A percentile compares a stretch with the other conserved stretches of the same genome.
phyloP scores from a whole-genome alignment of 2,329 filamentous ascomycete genomes.

The Huntiella bhutanensis region DNA sequence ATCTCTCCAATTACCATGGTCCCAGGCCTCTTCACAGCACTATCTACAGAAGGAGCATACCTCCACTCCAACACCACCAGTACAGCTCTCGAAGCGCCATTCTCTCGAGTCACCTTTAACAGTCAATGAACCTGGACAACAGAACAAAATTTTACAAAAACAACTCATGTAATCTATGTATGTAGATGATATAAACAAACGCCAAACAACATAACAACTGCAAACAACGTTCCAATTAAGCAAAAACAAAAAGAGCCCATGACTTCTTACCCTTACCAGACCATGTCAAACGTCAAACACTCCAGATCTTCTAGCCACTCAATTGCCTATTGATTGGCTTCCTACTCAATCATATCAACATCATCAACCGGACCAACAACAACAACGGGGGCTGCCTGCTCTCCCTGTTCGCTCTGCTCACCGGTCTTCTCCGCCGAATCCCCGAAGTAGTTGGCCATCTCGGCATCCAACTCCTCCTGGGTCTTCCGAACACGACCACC shows the following conservation, averaged over 20 bases:
- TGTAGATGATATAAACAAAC: constrained; percentile 37
- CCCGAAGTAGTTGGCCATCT: constrained; percentile 89
- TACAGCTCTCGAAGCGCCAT: constrained; percentile 10
- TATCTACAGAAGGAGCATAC: constrained; percentile 42
- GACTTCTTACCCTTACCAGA: not conserved
- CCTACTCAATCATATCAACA: constrained; percentile 52
- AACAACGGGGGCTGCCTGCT: constrained; percentile 1
- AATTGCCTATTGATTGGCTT: too few species aligned
- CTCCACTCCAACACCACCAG: constrained; percentile 12
- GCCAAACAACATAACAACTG: constrained; percentile 33
- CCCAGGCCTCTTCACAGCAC: constrained; percentile 36
- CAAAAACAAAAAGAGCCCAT: not conserved
- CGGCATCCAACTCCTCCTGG: constrained; percentile 79
- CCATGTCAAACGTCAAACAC: not conserved
- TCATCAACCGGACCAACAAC: constrained; percentile 27
- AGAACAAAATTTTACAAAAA: too few species aligned
- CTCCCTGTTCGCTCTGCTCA: constrained; percentile 12
- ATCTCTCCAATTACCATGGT: not conserved
- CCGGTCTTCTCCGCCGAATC: constrained; percentile 15
- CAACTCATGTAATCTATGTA: too few species aligned
- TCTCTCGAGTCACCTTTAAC: not conserved
- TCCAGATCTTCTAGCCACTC: too few species aligned
- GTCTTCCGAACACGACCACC: constrained; percentile 56
- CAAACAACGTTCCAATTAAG: not conserved
- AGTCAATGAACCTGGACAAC: not conserved